Percentiles rank a stretch among this genome's conserved stretches.
These are phyloP conservation scores for Leccinum proximum DNA, from an alignment of 1,284 basidiomycete genomes.

Conservation along the genomic window DNA sequence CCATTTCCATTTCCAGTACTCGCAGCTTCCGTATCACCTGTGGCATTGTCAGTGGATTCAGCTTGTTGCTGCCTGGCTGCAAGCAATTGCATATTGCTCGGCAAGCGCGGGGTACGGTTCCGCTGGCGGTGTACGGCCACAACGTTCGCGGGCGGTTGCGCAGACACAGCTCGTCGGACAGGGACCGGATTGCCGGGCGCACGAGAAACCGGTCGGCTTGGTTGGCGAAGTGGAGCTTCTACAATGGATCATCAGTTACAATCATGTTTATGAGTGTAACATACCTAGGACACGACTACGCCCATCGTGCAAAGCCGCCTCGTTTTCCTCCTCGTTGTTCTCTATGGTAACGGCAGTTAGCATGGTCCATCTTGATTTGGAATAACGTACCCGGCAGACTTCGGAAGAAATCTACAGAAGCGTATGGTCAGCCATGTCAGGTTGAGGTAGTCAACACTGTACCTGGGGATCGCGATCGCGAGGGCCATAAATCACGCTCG, in stretches of 20 bases:
- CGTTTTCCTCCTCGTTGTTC: neutral
- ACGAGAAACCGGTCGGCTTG: no score
- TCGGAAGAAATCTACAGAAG: neutral
- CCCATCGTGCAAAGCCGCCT: neutral
- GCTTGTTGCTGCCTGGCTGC: neutral
- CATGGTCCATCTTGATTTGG: neutral
- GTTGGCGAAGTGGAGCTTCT: no score
- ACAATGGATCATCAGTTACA: no score
- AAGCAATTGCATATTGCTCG: neutral
- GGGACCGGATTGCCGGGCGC: no score
- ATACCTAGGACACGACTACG: neutral
- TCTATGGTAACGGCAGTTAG: neutral
- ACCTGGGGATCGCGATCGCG: neutral
- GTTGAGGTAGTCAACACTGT: neutral
- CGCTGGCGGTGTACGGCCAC: neutral
- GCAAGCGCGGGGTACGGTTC: neutral
- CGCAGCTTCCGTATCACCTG: neutral
- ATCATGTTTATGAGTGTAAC: no score
- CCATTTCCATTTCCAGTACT: neutral
- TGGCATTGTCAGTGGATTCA: neutral
- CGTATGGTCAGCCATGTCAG: neutral
- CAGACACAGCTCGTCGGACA: neutral
- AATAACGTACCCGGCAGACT: neutral
- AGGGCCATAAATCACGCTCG: neutral
- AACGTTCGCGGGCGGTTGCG: neutral